A percentile compares a stretch with the other conserved stretches of the same genome.
Conservation (phyloP, 2,329 filamentous ascomycete species). For the Bipolaris oryzae region DNA sequence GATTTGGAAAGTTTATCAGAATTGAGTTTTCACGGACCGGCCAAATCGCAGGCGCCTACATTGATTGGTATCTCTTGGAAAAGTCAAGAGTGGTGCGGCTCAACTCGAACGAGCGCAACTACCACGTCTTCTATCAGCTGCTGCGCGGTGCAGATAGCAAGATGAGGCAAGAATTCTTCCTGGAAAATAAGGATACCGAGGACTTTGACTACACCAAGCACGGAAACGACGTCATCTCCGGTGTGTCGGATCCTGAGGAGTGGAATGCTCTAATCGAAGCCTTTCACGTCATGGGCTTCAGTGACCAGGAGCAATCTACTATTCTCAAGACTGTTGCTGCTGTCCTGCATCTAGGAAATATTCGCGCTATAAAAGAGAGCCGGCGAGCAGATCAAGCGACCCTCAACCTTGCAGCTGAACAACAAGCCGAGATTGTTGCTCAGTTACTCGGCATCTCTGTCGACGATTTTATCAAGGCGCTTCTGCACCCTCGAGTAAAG, state of each 20-base stretch:
- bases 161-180: slow-evolving; percentile 76
- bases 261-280: slow-evolving; percentile 91
- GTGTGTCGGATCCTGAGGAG: slow-evolving; percentile 87
- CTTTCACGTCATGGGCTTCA: slow-evolving; percentile 92
- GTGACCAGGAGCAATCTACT: slow-evolving; percentile 78
- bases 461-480: slow-evolving; percentile 84
- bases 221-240: slow-evolving; percentile 88
- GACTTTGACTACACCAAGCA: slow-evolving; percentile 91
- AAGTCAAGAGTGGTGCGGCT: slow-evolving; percentile 96
- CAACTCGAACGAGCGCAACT: slow-evolving; percentile 88
- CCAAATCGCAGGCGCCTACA: slow-evolving; percentile 92
- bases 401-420: slow-evolving; percentile 74
- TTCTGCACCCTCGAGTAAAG: slow-evolving; percentile 92
- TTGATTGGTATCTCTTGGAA: slow-evolving; percentile 97
- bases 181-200: slow-evolving; percentile 76
- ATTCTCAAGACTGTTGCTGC: slow-evolving; percentile 89
- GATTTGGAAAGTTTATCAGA: slow-evolving; percentile 98
- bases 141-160: slow-evolving; percentile 78
- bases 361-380: slow-evolving; percentile 88
- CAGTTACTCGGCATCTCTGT: slow-evolving; percentile 80
- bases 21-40: slow-evolving; percentile 91
- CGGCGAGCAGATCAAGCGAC: slow-evolving; percentile 88
- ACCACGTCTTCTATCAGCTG: slow-evolving; percentile 97
- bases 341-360: slow-evolving; percentile 91
- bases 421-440: slow-evolving; percentile 79